Base-by-base conservation (phyloP, 495 filamentous ascomycete genomes). In the Geopyxis carbonaria region DNA sequence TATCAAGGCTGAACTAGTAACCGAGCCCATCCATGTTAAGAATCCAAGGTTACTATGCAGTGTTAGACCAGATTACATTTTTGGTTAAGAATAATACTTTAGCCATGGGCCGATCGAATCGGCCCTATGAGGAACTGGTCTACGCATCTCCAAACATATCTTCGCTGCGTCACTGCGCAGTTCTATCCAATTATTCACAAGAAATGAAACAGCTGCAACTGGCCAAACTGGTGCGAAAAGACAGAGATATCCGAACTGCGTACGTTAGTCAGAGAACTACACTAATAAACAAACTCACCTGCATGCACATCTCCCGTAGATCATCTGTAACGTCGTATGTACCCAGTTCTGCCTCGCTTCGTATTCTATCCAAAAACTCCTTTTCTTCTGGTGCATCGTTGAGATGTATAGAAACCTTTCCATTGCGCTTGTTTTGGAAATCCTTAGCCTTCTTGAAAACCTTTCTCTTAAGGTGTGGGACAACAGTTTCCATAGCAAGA, bases 41-140 rank as follows among this genome's bases (percentile, higher is more conserved):
- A 97, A 92, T 2, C 75, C 75, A 2, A 97, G 66, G 13, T 76
- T 75, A 18, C n/a, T n/a, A n/a, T n/a, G n/a, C n/a, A n/a, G n/a
- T n/a, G 15, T 38, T 10, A 9, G 8, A 8, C 3, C 36, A 35
- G 14, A 4, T 14, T 33, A 2, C 10, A n/a, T n/a, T n/a, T n/a
- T n/a, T n/a, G 18, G 10, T 11, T 2, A 8, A 22, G 40, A n/a
- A n/a, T n/a, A n/a, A n/a, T n/a, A n/a, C n/a, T 84, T 76, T 8
- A 97, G 68, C 89, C 89, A 97, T 1, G 89, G 86, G 0, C 89
- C 89, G 47, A 97, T 97, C 2, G 79, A 84, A 57, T 95, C 91
- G 2, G 81, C 76, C 10, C 89, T 74, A 58, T 74, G 75, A 0
- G 89, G 89, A 9, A 77, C 80, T 0, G 89, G 91, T 7, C 89